Evolutionary conservation across 2,329 filamentous ascomycete species (phyloP).

Genomic region (Verticillium longisporum): DNA sequence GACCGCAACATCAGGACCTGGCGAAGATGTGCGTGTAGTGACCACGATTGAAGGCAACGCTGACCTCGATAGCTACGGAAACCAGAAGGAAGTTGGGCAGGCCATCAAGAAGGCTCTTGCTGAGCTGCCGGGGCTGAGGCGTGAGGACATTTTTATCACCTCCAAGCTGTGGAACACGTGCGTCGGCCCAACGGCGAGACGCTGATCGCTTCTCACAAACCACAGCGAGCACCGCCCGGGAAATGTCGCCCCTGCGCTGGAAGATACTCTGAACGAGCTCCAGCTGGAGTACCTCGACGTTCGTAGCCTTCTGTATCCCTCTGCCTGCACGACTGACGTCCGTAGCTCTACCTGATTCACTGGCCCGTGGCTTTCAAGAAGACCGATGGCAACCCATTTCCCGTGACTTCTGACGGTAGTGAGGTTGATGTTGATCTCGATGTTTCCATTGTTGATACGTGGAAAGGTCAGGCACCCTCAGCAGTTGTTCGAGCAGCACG

Average conservation of each 20-base stretch:
- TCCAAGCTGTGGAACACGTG: slow-evolving; percentile 79
- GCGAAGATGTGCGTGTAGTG: slow-evolving; percentile 24
- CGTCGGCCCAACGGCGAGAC: slow-evolving; percentile 60
- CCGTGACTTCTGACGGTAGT: slow-evolving; percentile 70
- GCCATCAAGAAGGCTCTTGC: slow-evolving; percentile 44
- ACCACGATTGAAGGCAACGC: slow-evolving; percentile 36
- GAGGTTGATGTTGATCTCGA: slow-evolving; percentile 58
- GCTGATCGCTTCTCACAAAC: slow-evolving; percentile 51
- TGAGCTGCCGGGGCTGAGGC: slow-evolving; percentile 50
- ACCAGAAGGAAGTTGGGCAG: slow-evolving; percentile 62
- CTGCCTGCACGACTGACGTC: slow-evolving; percentile 56
- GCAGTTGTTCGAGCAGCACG: not conserved
- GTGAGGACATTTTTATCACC: slow-evolving; percentile 63
- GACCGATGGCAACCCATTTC: slow-evolving; percentile 72
- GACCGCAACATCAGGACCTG: slow-evolving; percentile 19
- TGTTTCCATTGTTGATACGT: slow-evolving; percentile 34
- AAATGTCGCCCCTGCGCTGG: slow-evolving; percentile 47
- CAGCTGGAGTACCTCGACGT: slow-evolving; percentile 51
- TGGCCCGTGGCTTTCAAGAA: slow-evolving; percentile 63
- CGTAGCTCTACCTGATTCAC: slow-evolving; percentile 67
- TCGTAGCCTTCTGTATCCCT: slow-evolving; percentile 42
- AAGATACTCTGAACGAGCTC: slow-evolving; percentile 48
- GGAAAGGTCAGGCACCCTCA: slow-evolving; percentile 26
- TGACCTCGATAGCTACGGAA: slow-evolving; percentile 57
- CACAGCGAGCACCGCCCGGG: slow-evolving; percentile 51